Conservation (phyloP, 192 early-diverging fungal species). For the Coemansia sp. region DNA sequence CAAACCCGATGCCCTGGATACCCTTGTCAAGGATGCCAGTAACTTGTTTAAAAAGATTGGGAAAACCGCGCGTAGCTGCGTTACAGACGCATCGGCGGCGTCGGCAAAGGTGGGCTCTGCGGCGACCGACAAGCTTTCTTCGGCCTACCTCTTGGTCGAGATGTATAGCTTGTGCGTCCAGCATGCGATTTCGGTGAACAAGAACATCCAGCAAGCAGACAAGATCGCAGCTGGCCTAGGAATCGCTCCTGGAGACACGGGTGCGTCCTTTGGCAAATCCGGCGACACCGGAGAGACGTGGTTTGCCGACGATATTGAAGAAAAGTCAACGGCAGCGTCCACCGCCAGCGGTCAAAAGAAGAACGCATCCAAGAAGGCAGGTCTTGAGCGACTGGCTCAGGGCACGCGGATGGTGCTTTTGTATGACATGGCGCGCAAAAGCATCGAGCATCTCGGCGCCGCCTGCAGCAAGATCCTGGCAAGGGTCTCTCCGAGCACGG, state of each 20-base stretch:
- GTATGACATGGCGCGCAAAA: conserved; percentile 34
- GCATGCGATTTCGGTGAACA: conserved; percentile 16
- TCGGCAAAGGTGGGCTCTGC: conserved; percentile 26
- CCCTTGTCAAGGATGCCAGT: neutral
- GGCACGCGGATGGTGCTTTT: conserved; percentile 20
- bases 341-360: neutral
- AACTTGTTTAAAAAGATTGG: conserved; percentile 15
- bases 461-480: conserved; percentile 9
- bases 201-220: conserved; percentile 15
- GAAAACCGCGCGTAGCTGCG: conserved; percentile 19
- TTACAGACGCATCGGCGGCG: conserved; percentile 21
- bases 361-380: neutral
- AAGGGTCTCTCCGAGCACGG: conserved; percentile 15
- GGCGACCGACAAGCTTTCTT: conserved; percentile 23
- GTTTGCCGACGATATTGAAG: conserved; percentile 9
- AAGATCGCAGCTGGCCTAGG: conserved; percentile 13
- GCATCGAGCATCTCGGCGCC: conserved; percentile 18
- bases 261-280: neutral
- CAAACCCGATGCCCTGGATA: neutral
- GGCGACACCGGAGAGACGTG: conserved; percentile 1
- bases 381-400: neutral
- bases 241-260: conserved; percentile 4
- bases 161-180: conserved; percentile 23
- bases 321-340: no score
- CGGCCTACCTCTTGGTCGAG: conserved; percentile 32